Conservation (phyloP, 2,329 filamentous ascomycete genomes). For the Stagonosporopsis vannaccii region DNA sequence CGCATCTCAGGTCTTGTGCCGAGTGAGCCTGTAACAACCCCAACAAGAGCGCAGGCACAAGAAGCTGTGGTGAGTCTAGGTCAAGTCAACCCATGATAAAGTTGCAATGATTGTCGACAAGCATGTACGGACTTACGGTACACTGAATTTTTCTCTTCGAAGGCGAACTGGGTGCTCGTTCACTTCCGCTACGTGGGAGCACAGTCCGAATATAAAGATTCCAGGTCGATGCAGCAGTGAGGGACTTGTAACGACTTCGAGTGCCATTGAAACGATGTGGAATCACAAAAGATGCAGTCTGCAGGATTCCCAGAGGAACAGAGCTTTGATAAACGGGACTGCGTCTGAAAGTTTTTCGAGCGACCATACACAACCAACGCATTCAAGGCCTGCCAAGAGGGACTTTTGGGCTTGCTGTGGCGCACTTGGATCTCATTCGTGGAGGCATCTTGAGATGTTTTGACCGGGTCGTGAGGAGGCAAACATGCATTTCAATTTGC, state of each 20-base stretch:
- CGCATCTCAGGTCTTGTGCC: neutral
- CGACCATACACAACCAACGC: neutral
- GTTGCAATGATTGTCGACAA: neutral
- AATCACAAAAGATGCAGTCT: neutral
- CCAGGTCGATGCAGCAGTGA: neutral
- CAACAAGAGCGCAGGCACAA: neutral
- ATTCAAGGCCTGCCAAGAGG: neutral
- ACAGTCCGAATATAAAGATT: neutral
- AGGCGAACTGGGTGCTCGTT: neutral
- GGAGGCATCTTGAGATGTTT: neutral
- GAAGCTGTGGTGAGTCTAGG: neutral
- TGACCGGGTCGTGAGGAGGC: neutral
- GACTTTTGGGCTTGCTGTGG: neutral
- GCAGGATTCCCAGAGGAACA: neutral
- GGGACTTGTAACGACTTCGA: neutral
- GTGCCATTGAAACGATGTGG: neutral
- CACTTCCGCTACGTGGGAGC: too few species aligned
- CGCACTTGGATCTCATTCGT: neutral
- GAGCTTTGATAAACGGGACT: neutral
- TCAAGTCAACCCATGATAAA: neutral
- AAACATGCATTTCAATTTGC: neutral
- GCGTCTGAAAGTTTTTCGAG: neutral
- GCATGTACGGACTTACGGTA: neutral
- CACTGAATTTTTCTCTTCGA: neutral
- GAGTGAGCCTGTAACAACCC: neutral